These are phyloP conservation scores for Colletotrichum orbiculare DNA, from an alignment of 2,329 filamentous ascomycete species.

Conservation along the genomic window DNA sequence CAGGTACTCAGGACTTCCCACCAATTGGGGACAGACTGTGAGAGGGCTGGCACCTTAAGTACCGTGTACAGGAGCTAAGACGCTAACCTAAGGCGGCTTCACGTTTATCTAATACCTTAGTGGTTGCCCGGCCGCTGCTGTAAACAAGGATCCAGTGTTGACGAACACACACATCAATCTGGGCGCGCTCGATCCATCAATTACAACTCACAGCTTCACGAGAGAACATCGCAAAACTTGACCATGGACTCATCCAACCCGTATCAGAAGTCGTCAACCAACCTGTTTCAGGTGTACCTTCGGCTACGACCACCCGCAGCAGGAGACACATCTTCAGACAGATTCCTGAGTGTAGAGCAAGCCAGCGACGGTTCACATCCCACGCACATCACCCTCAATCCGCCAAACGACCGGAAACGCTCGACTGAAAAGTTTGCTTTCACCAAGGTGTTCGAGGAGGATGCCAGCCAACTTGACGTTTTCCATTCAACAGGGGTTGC, in stretches of 20 bases:
- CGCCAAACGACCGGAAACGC: conserved; percentile 85
- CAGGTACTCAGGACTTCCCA: too few relatives aligned
- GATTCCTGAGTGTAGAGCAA: conserved; percentile 83
- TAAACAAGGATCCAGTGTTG: conserved; percentile 32
- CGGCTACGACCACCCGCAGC: conserved; percentile 78
- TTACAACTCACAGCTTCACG: too few relatives aligned
- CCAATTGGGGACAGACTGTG: too few relatives aligned
- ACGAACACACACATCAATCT: too few relatives aligned
- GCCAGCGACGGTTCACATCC: conserved; percentile 57
- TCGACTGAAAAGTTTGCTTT: conserved; percentile 95
- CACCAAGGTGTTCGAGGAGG: conserved; percentile 91
- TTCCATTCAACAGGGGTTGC: conserved; percentile 84
- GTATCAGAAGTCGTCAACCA: conserved; percentile 42
- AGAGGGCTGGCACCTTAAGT: too few relatives aligned
- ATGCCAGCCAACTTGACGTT: conserved; percentile 84
- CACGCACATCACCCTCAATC: conserved; percentile 81
- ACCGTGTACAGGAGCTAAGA: too few relatives aligned
- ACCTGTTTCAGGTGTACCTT: conserved; percentile 91
- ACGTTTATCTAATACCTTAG: conserved; percentile 27
- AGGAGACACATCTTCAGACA: conserved; percentile 61
- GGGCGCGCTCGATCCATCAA: too few relatives aligned
- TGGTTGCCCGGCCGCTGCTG: conserved; percentile 30
- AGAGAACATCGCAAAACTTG: too few relatives aligned
- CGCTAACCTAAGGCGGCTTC: too few relatives aligned
- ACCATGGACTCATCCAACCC: conserved; percentile 33